Evolutionary conservation across 495 filamentous ascomycete genomes (phyloP).

Genomic region (Penicillium chermesinum): DNA sequence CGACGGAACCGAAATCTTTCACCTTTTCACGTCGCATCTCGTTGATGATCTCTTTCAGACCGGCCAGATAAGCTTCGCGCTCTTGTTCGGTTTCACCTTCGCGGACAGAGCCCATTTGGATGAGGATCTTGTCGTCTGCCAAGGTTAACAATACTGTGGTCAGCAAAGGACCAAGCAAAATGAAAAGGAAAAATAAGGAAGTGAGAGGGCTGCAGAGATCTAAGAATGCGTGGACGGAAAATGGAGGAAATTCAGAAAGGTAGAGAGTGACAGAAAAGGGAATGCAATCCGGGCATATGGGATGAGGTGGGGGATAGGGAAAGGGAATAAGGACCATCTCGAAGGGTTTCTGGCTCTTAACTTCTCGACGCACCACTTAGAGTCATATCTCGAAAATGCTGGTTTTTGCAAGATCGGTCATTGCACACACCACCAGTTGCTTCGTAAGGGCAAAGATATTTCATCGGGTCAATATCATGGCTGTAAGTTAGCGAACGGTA

Average conservation of each 20-base stretch:
- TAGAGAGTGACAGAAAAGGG: slow-evolving; percentile 7
- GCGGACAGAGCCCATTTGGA: slow-evolving; percentile 68
- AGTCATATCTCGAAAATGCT: slow-evolving; percentile 76
- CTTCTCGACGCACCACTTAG: slow-evolving; percentile 71
- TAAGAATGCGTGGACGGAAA: not conserved
- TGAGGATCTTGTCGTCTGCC: slow-evolving; percentile 81
- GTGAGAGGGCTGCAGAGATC: slow-evolving; percentile 3
- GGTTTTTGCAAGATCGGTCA: slow-evolving; percentile 59
- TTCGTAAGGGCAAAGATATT: slow-evolving; percentile 69
- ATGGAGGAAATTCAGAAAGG: not conserved
- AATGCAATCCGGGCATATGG: slow-evolving; percentile 7
- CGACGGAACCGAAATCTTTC: slow-evolving; percentile 77
- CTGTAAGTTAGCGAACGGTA: slow-evolving; percentile 91
- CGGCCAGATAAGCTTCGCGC: slow-evolving; percentile 64
- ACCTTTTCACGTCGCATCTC: slow-evolving; percentile 67
- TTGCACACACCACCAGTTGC: slow-evolving; percentile 71
- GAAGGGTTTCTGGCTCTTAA: slow-evolving; percentile 28
- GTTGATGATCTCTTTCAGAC: slow-evolving; percentile 70
- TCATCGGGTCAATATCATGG: slow-evolving; percentile 71
- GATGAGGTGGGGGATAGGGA: slow-evolving; percentile 8
- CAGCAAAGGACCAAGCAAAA: slow-evolving; percentile 46
- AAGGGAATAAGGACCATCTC: slow-evolving; percentile 6
- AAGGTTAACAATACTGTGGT: slow-evolving; percentile 51
- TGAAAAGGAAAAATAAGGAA: slow-evolving; percentile 3
- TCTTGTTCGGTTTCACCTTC: slow-evolving; percentile 69